Evolutionary conservation across 345 rosid genomes (phyloP), one percentile per base, ranked within the genome.

Genomic region (Eucalyptus dawsonii): DNA sequence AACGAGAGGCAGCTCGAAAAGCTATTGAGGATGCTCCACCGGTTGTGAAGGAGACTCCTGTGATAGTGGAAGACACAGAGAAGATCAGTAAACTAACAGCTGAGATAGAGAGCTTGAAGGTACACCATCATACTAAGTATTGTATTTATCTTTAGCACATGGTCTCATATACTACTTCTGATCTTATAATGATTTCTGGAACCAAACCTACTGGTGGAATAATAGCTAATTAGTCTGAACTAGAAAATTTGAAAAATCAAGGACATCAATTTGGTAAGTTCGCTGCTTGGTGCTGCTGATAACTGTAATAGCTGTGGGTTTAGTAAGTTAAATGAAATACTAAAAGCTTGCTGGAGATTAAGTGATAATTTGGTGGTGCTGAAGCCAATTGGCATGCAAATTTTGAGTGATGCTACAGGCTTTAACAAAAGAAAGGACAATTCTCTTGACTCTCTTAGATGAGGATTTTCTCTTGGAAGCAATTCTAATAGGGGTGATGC

Each of bases 21-120:
- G 99, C 99, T 88, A 96, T 97, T 90, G 99, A 97, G 93, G 99
- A 97, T 92, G 97, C 99, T 88, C 99, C 99, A 88, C 99, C 99
- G 62, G 90, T 97, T 91, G 94, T 98, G 88, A 96, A 95, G 93
- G 99, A 97, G 95, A 97, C 99, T 91, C 98, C 99, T n/a, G 96
- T 98, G 86, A 89, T 97, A 89, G 93, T 98, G 92, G 96, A 98
- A 92, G 99, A 98, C 92, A 96, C 97, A 19, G 97, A 96, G 93
- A 98, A 94, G 94, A 92, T 98, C 56, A 94, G 93, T 89, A 91
- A 94, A 86, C 93, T 98, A 88, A 91, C 92, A 67, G 92, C 97
- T 69, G 99, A 98, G 88, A 92, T 95, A 76, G 99, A 95, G 93
- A 96, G 95, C 91, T 91, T 98, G 91, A 96, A 98, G 99, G 99